Evolutionary conservation across 768 basidiomycete genomes (phyloP).

Genomic region (Trametes elegans): DNA sequence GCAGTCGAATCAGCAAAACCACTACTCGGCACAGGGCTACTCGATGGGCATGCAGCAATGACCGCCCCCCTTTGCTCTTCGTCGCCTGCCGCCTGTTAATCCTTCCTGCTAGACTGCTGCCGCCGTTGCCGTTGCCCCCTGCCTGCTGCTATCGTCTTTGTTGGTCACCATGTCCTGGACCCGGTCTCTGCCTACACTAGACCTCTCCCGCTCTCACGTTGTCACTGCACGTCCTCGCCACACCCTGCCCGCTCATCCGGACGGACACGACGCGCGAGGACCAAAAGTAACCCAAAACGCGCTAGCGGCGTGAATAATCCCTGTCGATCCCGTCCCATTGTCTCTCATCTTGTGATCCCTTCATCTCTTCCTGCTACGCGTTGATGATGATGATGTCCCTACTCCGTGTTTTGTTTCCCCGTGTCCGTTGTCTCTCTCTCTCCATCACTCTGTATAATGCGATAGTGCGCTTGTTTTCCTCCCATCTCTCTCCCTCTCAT

Average conservation of each 20-base stretch:
- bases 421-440: not conserved
- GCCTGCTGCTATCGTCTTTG: not conserved
- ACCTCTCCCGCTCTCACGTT: constrained; percentile 3
- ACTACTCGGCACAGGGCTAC: constrained; percentile 5
- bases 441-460: constrained; percentile 13
- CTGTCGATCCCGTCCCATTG: not conserved
- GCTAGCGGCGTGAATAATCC: constrained; percentile 15
- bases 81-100: not conserved
- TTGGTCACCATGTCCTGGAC: too few relatives aligned
- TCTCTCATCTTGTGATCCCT: not conserved
- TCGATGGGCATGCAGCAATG: constrained; percentile 10
- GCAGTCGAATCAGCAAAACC: not conserved
- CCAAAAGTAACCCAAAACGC: constrained; percentile 16
- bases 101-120: not conserved
- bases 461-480: not conserved
- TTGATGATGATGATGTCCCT: constrained; percentile 1
- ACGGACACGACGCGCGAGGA: not conserved
- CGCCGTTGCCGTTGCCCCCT: too few relatives aligned
- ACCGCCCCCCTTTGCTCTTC: not conserved
- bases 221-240: not conserved
- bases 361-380: not conserved
- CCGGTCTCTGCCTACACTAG: not conserved
- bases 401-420: constrained; percentile 1
- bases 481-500: not conserved
- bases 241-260: not conserved